Percentiles rank a stretch among this genome's conserved stretches.
Conservation (phyloP, 352 stramenopile genomes). For the Pythium rishiriense region DNA sequence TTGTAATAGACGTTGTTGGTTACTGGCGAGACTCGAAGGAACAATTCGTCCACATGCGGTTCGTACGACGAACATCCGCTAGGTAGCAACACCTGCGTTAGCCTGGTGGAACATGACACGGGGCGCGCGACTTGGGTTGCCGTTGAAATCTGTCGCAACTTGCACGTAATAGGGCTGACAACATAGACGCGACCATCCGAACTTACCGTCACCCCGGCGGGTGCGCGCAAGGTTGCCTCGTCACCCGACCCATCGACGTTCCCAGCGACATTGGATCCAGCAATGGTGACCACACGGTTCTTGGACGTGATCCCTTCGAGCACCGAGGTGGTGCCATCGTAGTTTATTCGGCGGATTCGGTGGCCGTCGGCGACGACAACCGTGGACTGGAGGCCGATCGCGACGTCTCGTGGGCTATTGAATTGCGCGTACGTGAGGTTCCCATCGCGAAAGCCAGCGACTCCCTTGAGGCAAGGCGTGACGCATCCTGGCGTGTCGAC, state of each 20-base stretch:
- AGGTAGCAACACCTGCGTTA: slow-evolving; percentile 86
- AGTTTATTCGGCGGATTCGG: slow-evolving; percentile 83
- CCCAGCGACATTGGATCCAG: slow-evolving; percentile 67
- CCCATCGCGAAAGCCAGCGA: slow-evolving; percentile 87
- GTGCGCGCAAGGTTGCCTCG: slow-evolving; percentile 91
- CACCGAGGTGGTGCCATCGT: slow-evolving; percentile 48
- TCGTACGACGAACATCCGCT: slow-evolving; percentile 95
- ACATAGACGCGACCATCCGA: slow-evolving; percentile 88
- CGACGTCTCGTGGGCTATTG: slow-evolving; percentile 91
- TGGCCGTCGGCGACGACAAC: slow-evolving; percentile 91
- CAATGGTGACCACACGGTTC: slow-evolving; percentile 90
- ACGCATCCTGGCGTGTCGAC: slow-evolving; percentile 84
- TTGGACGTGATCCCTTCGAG: slow-evolving; percentile 68
- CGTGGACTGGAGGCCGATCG: slow-evolving; percentile 73
- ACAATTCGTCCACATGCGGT: slow-evolving; percentile 86
- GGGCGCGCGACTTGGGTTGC: slow-evolving; percentile 61
- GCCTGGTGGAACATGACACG: slow-evolving; percentile 76
- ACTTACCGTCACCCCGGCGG: slow-evolving; percentile 83
- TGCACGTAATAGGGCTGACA: slow-evolving; percentile 90
- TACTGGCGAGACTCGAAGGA: slow-evolving; percentile 68
- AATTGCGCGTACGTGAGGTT: slow-evolving; percentile 89
- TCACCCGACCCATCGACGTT: slow-evolving; percentile 84
- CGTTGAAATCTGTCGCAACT: slow-evolving; percentile 83
- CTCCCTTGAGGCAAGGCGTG: slow-evolving; percentile 88
- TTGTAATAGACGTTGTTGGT: slow-evolving; percentile 95